These are phyloP conservation scores for Pezizomycotina sp. DNA, from an alignment of 2,329 filamentous ascomycete species.

Conservation along the genomic window DNA sequence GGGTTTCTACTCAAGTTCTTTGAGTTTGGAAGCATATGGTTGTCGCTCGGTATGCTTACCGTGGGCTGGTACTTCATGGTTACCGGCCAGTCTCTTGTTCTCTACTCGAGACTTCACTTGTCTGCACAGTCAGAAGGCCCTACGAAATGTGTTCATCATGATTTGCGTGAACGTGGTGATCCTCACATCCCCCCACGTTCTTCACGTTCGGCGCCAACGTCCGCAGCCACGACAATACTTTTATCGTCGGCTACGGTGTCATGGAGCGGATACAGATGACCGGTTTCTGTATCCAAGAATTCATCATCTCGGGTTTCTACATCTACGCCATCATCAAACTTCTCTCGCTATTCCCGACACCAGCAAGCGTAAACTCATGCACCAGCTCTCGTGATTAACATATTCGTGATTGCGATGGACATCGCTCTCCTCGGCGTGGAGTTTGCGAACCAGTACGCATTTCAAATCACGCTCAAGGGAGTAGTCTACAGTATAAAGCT, in stretches of 20 bases:
- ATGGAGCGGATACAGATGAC: conserved; percentile 42
- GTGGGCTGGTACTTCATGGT: too few species aligned
- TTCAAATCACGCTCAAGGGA: conserved; percentile 31
- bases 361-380: conserved; percentile 28
- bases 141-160: too few species aligned
- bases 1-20: too few species aligned
- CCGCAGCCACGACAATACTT: neutral
- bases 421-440: conserved; percentile 30
- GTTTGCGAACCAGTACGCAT: conserved; percentile 30
- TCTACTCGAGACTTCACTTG: too few species aligned
- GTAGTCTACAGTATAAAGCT: conserved; percentile 35
- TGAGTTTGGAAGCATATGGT: too few species aligned
- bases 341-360: conserved; percentile 25
- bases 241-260: conserved; percentile 30
- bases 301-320: conserved; percentile 38
- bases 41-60: too few species aligned
- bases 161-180: too few species aligned
- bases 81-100: too few species aligned
- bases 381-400: conserved; percentile 35
- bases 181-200: too few species aligned
- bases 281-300: conserved; percentile 41
- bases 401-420: conserved; percentile 35
- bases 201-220: too few species aligned
- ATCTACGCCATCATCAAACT: conserved; percentile 39
- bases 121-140: too few species aligned